These are phyloP conservation scores for Geotrichum histeridarum DNA, from an alignment of 1,139 yeast genomes.

Conservation along the genomic window DNA sequence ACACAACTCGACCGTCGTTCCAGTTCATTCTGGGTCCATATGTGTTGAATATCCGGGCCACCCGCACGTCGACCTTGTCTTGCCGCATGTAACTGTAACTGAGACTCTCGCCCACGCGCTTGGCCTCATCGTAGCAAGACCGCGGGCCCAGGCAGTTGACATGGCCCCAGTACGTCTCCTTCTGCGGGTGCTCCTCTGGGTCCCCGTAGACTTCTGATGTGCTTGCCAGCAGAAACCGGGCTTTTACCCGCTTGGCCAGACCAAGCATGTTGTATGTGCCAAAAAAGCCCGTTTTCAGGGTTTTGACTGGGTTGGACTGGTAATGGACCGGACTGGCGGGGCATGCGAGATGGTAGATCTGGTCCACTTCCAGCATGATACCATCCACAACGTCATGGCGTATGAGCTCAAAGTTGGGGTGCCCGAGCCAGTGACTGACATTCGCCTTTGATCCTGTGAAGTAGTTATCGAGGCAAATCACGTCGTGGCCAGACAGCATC, in stretches of 20 bases:
- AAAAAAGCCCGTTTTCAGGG: conserved; percentile 29
- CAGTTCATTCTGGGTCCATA: conserved; percentile 32
- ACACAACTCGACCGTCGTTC: conserved; percentile 32
- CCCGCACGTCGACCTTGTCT: conserved; percentile 28
- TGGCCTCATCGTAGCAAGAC: conserved; percentile 32
- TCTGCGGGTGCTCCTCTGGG: conserved; percentile 31
- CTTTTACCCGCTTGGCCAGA: conserved; percentile 30
- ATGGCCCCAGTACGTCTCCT: conserved; percentile 30
- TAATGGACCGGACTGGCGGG: conserved; percentile 31
- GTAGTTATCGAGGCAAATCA: conserved; percentile 30
- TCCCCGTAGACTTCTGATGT: conserved; percentile 32
- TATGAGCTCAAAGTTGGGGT: conserved; percentile 30
- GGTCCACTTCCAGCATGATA: conserved; percentile 28
- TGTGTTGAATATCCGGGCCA: conserved; percentile 31
- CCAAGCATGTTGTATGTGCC: conserved; percentile 32
- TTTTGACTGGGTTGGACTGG: conserved; percentile 30
- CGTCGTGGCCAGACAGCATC: conserved; percentile 28
- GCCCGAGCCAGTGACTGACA: conserved; percentile 30
- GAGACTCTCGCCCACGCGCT: conserved; percentile 30
- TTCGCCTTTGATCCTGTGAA: conserved; percentile 29
- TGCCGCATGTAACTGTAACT: conserved; percentile 28
- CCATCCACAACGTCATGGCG: conserved; percentile 31
- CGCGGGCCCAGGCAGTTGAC: conserved; percentile 30
- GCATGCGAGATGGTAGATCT: conserved; percentile 30
- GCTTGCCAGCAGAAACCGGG: conserved; percentile 27